A percentile compares a stretch with the other conserved stretches of the same genome.
phyloP scores from a whole-genome alignment of 495 filamentous ascomycete genomes.

The Jackrogersella multiformis region DNA sequence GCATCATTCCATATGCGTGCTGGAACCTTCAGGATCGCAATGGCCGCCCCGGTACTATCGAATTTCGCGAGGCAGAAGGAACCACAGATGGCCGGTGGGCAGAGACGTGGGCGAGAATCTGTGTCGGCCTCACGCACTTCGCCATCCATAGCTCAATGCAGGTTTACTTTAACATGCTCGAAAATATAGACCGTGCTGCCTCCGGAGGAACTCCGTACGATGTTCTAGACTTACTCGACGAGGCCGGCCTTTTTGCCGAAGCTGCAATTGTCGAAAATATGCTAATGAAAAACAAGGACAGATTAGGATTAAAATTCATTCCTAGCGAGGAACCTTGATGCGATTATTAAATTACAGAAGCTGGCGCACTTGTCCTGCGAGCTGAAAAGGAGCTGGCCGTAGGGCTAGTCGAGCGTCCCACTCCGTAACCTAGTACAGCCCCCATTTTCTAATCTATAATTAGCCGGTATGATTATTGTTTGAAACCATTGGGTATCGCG shows the following conservation, averaged over 20 bases:
- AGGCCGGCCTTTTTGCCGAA: conserved; percentile 28
- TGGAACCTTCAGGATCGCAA: neutral
- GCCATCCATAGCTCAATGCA: conserved; percentile 19
- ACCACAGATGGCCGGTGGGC: conserved; percentile 36
- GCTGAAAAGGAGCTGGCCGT: no score
- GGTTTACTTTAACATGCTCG: conserved; percentile 11
- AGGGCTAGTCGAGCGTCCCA: no score
- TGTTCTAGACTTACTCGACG: conserved; percentile 25
- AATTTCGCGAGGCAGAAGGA: conserved; percentile 54
- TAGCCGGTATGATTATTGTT: no score
- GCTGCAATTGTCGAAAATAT: conserved; percentile 1
- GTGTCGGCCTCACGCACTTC: conserved; percentile 42
- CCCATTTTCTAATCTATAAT: no score
- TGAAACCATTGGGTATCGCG: no score
- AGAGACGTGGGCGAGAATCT: conserved; percentile 45
- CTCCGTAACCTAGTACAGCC: no score
- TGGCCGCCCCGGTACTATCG: conserved; percentile 42
- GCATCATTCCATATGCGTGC: conserved; percentile 1
- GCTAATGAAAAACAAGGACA: neutral
- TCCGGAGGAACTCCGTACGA: conserved; percentile 14
- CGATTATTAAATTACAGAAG: neutral
- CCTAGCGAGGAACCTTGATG: neutral
- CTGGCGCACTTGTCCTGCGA: no score
- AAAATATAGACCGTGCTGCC: neutral
- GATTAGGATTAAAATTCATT: neutral